Evolutionary conservation across 2,329 filamentous ascomycete species (phyloP), one percentile per base, ranked within the genome.

Genomic region (Verticillium tricorpus): DNA sequence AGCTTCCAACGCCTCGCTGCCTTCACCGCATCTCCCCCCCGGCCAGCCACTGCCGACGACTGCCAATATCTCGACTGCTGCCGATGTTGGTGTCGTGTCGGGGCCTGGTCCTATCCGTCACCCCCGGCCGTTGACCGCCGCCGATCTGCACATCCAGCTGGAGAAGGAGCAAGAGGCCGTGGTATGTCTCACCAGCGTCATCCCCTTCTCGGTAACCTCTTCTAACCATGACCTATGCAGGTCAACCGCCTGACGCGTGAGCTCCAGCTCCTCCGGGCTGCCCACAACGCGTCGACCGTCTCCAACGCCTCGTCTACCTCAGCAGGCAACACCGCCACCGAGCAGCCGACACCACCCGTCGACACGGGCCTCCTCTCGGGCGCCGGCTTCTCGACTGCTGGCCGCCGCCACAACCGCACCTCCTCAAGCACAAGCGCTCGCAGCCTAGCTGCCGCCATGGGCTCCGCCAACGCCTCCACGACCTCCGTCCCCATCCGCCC

Each of bases 121-220:
- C 73, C 93, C 94, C 6, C 85, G 92, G 39, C 93, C 93, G 3
- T 78, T 97, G 73, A 97, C 94, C 0, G 89, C 92, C 1, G 90
- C 92, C 3, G 94, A 98, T 74, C 82, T 98, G 64, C 93, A 97
- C 74, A 82, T 91, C 63, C 87, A 97, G 77, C 82, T 97, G 31
- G 94, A 98, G 76, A 95, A 96, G 75, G 94, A 98, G 73, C 93
- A 98, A 70, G 94, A 98, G 76, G 91, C 93, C 39, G 89, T 97
- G 69, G 93, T 95, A 82, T 66, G 87, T 78, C 14, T 14, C 2
- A 17, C 59, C 19, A 14, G 32, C 34, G 34, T 35, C 9, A 35
- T 5, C 14, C 35, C 31, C 54, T 12, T 12, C 12, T 40, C 14
- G 37, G 15, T 7, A n/a, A 4, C 11, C 3, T 11, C 12, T 32